Conservation (phyloP, 805 yeast genomes). For the Myxozyma udenii region DNA sequence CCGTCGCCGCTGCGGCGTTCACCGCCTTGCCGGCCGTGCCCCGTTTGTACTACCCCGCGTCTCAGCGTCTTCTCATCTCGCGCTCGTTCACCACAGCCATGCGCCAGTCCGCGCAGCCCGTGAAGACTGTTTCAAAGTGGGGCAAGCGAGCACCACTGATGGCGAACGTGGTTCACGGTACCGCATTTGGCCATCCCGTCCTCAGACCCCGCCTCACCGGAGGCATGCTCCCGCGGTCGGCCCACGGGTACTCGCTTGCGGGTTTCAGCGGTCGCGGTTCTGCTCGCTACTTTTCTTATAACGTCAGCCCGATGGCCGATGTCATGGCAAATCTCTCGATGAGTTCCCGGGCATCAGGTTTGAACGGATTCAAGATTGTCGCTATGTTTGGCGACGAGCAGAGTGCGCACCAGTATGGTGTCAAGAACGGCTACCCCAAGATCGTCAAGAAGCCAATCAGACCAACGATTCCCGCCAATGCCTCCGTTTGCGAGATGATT, state of each 20-base stretch:
- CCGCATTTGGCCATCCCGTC: conserved; percentile 20
- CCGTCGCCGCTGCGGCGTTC: background rate
- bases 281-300: conserved; percentile 21
- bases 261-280: conserved; percentile 23
- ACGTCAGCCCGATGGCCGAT: conserved; percentile 21
- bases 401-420: no score
- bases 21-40: background rate
- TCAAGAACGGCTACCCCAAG: background rate
- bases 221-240: conserved; percentile 26
- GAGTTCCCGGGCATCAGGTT: conserved; percentile 17
- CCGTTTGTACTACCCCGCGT: conserved; percentile 3
- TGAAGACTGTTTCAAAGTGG: background rate
- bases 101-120: background rate
- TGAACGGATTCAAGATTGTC: conserved; percentile 17
- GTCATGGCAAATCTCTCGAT: conserved; percentile 19
- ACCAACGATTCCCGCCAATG: background rate
- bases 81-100: conserved; percentile 1
- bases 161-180: conserved; percentile 24
- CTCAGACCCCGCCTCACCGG: conserved; percentile 26
- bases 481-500: background rate
- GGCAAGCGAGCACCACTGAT: background rate
- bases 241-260: conserved; percentile 27
- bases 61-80: conserved; percentile 3
- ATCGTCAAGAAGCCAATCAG: conserved; percentile 2
- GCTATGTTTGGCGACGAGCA: no score